Evolutionary conservation across 768 basidiomycete genomes (phyloP).

Genomic region (Auriscalpium microsporum): DNA sequence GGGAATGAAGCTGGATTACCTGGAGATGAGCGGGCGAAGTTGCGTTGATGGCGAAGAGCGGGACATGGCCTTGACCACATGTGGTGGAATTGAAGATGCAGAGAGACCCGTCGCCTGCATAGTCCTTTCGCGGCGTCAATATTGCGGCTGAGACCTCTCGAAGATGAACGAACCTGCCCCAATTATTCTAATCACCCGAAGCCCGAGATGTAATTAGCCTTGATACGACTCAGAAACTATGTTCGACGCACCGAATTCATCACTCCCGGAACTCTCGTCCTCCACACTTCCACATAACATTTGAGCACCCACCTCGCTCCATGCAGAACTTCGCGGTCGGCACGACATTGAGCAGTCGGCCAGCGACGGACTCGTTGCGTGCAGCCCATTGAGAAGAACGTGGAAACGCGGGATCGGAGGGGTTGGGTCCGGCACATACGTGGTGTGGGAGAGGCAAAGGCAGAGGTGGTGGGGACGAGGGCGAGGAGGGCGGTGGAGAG

Average conservation of each 20-base stretch:
- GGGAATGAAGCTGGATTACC: not conserved
- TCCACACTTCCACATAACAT: slow-evolving; percentile 8
- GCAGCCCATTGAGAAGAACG: slow-evolving; percentile 3
- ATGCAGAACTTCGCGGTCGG: slow-evolving; percentile 8
- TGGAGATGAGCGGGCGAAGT: slow-evolving; percentile 8
- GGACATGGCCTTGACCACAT: slow-evolving; percentile 11
- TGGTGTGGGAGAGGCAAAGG: too few species aligned
- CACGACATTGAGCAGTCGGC: slow-evolving; percentile 5
- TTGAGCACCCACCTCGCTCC: slow-evolving; percentile 2
- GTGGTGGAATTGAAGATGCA: slow-evolving; percentile 9
- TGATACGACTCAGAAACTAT: not conserved
- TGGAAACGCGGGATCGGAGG: slow-evolving; percentile 6
- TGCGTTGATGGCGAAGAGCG: slow-evolving; percentile 14
- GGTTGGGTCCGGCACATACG: slow-evolving; percentile 11
- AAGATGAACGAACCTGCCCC: slow-evolving; percentile 3
- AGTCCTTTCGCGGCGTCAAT: not conserved
- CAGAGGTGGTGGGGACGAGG: too few species aligned
- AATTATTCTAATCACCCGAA: slow-evolving; percentile 5
- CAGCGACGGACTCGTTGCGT: slow-evolving; percentile 5
- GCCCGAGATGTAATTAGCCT: not conserved
- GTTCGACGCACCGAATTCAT: slow-evolving; percentile 9
- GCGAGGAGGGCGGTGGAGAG: too few species aligned
- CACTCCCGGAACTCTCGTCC: slow-evolving; percentile 8
- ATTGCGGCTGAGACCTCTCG: not conserved
- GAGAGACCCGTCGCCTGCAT: slow-evolving; percentile 2